Conservation (phyloP, 2,329 filamentous ascomycete genomes). For the Clarireedia hainanense region DNA sequence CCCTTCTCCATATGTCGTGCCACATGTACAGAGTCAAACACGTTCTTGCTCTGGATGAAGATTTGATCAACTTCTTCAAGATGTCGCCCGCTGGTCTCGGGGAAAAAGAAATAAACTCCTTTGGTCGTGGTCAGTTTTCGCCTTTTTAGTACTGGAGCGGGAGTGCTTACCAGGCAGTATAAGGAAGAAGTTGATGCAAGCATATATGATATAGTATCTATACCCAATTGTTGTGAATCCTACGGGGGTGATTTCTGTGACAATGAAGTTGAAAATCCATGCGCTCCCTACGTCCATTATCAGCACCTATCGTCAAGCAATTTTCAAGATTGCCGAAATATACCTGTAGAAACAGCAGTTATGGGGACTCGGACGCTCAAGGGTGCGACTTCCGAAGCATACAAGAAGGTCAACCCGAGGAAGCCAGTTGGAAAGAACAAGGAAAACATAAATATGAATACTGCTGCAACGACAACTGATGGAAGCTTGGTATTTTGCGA, state of each 20-base stretch:
- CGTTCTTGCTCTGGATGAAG: slow-evolving; percentile 4
- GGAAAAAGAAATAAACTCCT: slow-evolving; percentile 47
- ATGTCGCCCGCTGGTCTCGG: slow-evolving; percentile 44
- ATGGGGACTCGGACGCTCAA: slow-evolving; percentile 38
- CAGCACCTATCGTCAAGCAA: background rate
- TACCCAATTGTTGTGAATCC: slow-evolving; percentile 44
- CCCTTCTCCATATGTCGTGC: background rate
- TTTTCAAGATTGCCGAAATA: background rate
- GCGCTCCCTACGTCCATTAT: background rate
- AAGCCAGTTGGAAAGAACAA: slow-evolving; percentile 45
- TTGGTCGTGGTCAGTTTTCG: background rate
- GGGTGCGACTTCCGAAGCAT: slow-evolving; percentile 49
- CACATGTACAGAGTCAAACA: background rate
- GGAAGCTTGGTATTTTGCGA: slow-evolving; percentile 3
- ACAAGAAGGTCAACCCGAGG: slow-evolving; percentile 44
- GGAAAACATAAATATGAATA: slow-evolving; percentile 42
- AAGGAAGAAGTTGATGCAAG: slow-evolving; percentile 24
- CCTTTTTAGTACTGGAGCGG: background rate
- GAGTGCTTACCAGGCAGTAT: slow-evolving; percentile 2
- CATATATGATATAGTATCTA: slow-evolving; percentile 60
- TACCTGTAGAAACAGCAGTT: slow-evolving; percentile 8
- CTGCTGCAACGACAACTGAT: slow-evolving; percentile 26
- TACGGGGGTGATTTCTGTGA: slow-evolving; percentile 30
- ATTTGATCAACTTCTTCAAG: slow-evolving; percentile 28
- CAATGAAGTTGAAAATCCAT: slow-evolving; percentile 9